Evolutionary conservation across 495 filamentous ascomycete genomes (phyloP).

Genomic region (Penicillium silybi): DNA sequence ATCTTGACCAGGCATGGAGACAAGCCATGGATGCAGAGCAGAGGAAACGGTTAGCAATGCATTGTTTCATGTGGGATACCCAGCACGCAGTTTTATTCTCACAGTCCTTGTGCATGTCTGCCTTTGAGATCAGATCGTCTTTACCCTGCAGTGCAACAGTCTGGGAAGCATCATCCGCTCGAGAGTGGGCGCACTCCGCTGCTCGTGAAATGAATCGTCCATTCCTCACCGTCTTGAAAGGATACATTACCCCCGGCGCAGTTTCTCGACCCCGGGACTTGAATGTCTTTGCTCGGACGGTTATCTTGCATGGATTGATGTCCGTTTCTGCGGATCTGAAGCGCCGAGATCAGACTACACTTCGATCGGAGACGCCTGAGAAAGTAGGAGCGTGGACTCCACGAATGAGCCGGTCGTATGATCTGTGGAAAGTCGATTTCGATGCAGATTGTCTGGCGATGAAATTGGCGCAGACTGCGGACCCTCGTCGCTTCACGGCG

Average conservation of each 20-base stretch:
- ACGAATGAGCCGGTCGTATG: slow-evolving; percentile 47
- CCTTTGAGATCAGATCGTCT: slow-evolving; percentile 49
- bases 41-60: slow-evolving; percentile 48
- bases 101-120: slow-evolving; percentile 56
- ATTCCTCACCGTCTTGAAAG: slow-evolving; percentile 49
- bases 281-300: slow-evolving; percentile 44
- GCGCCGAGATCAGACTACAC: slow-evolving; percentile 51
- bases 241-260: slow-evolving; percentile 42
- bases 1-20: slow-evolving; percentile 42
- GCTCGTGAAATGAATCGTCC: slow-evolving; percentile 22
- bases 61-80: slow-evolving; percentile 59
- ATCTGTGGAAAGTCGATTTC: slow-evolving; percentile 52
- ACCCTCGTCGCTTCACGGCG: slow-evolving; percentile 34
- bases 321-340: slow-evolving; percentile 53
- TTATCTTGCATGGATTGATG: slow-evolving; percentile 54
- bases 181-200: slow-evolving; percentile 39
- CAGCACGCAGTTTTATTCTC: slow-evolving; percentile 55
- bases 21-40: slow-evolving; percentile 50
- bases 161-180: slow-evolving; percentile 50
- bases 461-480: slow-evolving; percentile 25
- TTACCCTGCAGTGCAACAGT: slow-evolving; percentile 43
- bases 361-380: slow-evolving; percentile 35
- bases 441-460: slow-evolving; percentile 41
- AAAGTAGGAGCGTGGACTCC: slow-evolving; percentile 43
- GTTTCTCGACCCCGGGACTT: slow-evolving; percentile 32